Conservation (phyloP, 139 green algal species). For the Tetradesmus lagerheimii region DNA sequence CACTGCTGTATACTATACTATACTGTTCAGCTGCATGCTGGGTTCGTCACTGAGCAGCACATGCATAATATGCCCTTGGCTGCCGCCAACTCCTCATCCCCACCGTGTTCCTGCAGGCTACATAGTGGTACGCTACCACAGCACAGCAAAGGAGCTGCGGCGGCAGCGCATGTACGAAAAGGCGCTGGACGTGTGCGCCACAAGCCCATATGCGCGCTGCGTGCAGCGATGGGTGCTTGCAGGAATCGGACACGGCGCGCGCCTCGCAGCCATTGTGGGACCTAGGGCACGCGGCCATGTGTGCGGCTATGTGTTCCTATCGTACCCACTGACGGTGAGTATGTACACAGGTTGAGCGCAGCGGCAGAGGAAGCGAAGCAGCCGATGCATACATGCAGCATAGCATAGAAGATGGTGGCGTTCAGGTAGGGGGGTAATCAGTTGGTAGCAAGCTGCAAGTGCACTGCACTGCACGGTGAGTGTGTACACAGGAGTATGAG, state of each 20-base stretch:
- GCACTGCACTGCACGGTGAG: no score
- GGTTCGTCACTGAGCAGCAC: no score
- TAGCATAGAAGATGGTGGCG: no score
- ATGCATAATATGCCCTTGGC: no score
- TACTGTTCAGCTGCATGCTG: no score
- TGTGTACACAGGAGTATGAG: no score
- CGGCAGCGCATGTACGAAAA: constrained; percentile 79
- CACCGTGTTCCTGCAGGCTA: constrained; percentile 57
- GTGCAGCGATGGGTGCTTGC: constrained; percentile 72
- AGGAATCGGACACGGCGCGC: constrained; percentile 68
- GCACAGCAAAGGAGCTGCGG: constrained; percentile 67
- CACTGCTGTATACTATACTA: no score
- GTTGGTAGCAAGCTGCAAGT: no score
- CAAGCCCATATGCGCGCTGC: constrained; percentile 68
- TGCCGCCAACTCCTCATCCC: not conserved
- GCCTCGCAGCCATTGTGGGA: constrained; percentile 67
- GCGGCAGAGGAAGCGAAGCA: not conserved
- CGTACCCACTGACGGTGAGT: constrained; percentile 71
- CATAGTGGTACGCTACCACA: constrained; percentile 75
- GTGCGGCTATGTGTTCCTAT: constrained; percentile 68
- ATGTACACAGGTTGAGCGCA: not conserved
- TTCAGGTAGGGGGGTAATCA: no score
- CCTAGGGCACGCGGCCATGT: constrained; percentile 50
- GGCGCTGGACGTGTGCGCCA: constrained; percentile 65
- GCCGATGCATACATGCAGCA: not conserved